A percentile compares a stretch with the other conserved stretches of the same genome.
Conservation (phyloP, 225 moss, liverwort and hornwort species). For the Sphagnum contortum region DNA sequence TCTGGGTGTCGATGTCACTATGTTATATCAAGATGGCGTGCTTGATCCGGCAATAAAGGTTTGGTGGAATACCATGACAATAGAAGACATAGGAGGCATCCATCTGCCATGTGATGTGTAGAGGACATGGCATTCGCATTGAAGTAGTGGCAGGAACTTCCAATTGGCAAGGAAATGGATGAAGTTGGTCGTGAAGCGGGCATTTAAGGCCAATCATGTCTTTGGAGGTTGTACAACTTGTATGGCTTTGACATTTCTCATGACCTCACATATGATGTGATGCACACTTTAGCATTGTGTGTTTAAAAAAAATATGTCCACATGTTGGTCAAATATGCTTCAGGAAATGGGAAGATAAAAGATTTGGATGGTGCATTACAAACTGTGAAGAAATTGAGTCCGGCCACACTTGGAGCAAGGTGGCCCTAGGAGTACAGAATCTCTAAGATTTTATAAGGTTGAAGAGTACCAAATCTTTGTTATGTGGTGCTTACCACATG, state of each 20-base stretch:
- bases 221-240: too few species aligned
- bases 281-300: neutral
- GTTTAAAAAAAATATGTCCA: neutral
- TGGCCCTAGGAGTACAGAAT: neutral
- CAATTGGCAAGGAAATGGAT: too few species aligned
- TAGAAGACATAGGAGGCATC: too few species aligned
- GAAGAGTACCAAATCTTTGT: neutral
- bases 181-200: too few species aligned
- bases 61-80: too few species aligned
- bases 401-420: neutral
- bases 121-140: too few species aligned
- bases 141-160: too few species aligned
- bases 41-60: too few species aligned
- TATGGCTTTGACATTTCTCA: neutral
- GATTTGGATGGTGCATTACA: neutral
- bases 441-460: neutral
- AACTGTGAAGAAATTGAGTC: neutral
- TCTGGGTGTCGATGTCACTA: too few species aligned
- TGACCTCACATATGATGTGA: neutral
- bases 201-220: too few species aligned
- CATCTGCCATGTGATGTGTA: too few species aligned
- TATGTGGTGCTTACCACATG: neutral
- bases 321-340: neutral
- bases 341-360: neutral
- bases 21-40: too few species aligned